A percentile compares a stretch with the other conserved stretches of the same genome.
Conservation (phyloP, 1,139 yeast genomes). For the Schwanniomyces etchellsii region DNA sequence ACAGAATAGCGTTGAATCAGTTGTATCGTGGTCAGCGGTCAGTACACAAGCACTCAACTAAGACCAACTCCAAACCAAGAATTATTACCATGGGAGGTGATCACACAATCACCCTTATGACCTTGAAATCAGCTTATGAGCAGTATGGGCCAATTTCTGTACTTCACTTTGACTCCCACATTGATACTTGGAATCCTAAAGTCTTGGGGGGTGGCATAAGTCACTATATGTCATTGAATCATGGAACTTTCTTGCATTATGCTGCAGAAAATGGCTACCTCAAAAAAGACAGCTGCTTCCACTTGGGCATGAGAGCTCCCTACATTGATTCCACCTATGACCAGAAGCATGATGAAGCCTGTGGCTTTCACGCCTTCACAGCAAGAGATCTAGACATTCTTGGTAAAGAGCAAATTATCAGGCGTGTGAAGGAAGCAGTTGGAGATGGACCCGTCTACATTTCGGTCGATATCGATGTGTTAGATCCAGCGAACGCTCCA, state of each 20-base stretch:
- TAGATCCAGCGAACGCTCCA: conserved; percentile 11
- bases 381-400: conserved; percentile 11
- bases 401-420: conserved; percentile 10
- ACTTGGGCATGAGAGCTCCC: conserved; percentile 33
- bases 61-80: conserved; percentile 20
- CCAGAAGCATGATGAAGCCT: conserved; percentile 8
- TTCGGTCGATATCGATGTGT: conserved; percentile 11
- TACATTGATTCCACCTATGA: conserved; percentile 24
- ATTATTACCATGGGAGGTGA: conserved; percentile 56
- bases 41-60: conserved; percentile 4
- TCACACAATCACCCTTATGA: conserved; percentile 49
- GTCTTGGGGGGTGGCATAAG: conserved; percentile 50
- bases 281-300: conserved; percentile 22
- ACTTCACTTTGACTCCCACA: conserved; percentile 54
- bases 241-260: conserved; percentile 47
- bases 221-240: conserved; percentile 47
- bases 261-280: conserved; percentile 13
- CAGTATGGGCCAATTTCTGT: conserved; percentile 38
- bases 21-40: conserved; percentile 10
- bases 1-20: conserved; percentile 12
- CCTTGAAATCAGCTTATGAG: conserved; percentile 43
- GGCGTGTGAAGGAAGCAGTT: conserved; percentile 9
- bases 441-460: conserved; percentile 9
- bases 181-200: conserved; percentile 55
- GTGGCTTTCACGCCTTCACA: conserved; percentile 10